Base-by-base conservation (phyloP, 2,329 filamentous ascomycete genomes). In the Arachnopeziza araneosa region DNA sequence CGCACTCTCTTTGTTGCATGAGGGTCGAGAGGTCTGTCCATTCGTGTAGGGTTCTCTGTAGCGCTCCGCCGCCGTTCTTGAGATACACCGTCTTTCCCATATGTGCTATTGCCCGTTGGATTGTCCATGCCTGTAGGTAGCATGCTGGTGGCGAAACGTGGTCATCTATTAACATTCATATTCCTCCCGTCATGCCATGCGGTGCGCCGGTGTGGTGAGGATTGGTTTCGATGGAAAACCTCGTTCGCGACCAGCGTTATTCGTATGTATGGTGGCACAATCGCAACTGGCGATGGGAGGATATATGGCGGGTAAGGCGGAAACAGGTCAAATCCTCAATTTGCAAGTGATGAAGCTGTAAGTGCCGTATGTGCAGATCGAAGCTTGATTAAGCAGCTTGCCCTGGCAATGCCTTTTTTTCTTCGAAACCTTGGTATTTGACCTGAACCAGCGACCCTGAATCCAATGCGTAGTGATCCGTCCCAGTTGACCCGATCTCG, bases 121-220 rank as follows among this genome's bases (percentile, higher is more conserved):
- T 74, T 75, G 68, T 80, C 78, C 78, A 80, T 80, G 66, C 75
- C 75, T 66, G 73, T 72, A 63, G 76, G 74, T 65, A 75, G 71
- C 57, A 74, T 69, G 70, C 73, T 79, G 75, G 79, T 56, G 64
- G 17, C 66, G 65, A 60, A 66, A 62, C 55, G 59, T 65, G 58
- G 59, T 61, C 66, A 69, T 70, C 54, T 64, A 67, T 66, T 55
- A 55, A 51, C 54, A 61, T 55, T 64, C 63, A 67, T 69, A 59
- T 59, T 65, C 63, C 60, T 55, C 58, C 59, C 54, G 53, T 58
- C 44, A 19, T 44, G 17, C 36, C 17, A 19, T 17, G 12, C 36
- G 36, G 10, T 19, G 36, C 17, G 50, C 26, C 26, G 7, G 24
- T 53, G 48, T 30, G 24, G 50, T 55, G 30, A 48, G 36, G 12